Evolutionary conservation across 2,329 filamentous ascomycete species (phyloP).

Genomic region (Zymoseptoria ardabiliae): DNA sequence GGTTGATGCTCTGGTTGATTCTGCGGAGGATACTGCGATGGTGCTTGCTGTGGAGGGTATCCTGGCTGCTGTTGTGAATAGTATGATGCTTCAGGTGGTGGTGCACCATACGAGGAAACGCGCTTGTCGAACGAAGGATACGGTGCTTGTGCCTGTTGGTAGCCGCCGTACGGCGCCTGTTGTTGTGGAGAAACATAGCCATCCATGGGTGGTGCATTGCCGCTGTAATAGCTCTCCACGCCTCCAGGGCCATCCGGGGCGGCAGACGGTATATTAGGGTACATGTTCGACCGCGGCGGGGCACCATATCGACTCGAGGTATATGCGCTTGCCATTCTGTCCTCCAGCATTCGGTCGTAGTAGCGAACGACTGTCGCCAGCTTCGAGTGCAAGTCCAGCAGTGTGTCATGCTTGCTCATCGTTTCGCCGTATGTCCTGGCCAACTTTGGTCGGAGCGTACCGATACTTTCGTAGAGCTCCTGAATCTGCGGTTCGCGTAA

Average conservation of each 20-base stretch:
- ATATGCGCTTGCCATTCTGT: slow-evolving; percentile 87
- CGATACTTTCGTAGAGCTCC: slow-evolving; percentile 95
- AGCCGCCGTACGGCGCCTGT: slow-evolving; percentile 44
- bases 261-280: slow-evolving; percentile 60
- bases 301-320: slow-evolving; percentile 56
- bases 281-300: slow-evolving; percentile 50
- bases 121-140: slow-evolving; percentile 29
- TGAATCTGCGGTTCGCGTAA: slow-evolving; percentile 96
- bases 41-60: slow-evolving; percentile 28
- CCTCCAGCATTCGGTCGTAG: slow-evolving; percentile 96
- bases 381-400: slow-evolving; percentile 90
- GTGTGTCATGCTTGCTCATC: slow-evolving; percentile 98
- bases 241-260: slow-evolving; percentile 41
- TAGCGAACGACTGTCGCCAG: slow-evolving; percentile 93
- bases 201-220: slow-evolving; percentile 47
- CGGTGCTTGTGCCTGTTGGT: slow-evolving; percentile 32
- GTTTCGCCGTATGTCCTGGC: slow-evolving; percentile 95
- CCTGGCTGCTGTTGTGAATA: slow-evolving; percentile 27
- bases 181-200: slow-evolving; percentile 38
- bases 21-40: slow-evolving; percentile 22
- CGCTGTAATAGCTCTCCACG: slow-evolving; percentile 77
- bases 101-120: slow-evolving; percentile 15
- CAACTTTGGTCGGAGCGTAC: slow-evolving; percentile 83
- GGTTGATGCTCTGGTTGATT: slow-evolving; percentile 8
- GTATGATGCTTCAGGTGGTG: slow-evolving; percentile 26